Conservation (phyloP, 2,329 filamentous ascomycete genomes). For the Cordyceps cateniannulata region DNA sequence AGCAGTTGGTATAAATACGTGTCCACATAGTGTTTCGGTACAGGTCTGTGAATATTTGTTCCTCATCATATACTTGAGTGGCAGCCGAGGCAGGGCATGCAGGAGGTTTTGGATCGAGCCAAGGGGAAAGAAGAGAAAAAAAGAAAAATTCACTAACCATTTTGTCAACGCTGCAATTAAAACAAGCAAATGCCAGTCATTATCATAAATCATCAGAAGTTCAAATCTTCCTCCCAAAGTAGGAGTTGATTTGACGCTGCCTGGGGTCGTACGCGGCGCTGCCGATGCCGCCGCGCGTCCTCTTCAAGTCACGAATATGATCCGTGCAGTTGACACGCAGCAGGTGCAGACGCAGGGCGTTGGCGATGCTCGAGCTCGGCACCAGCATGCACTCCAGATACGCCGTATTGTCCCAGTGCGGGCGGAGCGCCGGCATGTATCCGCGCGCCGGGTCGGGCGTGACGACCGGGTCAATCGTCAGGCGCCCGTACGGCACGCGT, state of each 20-base stretch:
- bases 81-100: background rate
- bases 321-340: constrained; percentile 59
- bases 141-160: constrained; percentile 32
- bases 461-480: background rate
- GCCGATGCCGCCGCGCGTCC: constrained; percentile 76
- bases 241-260: constrained; percentile 70
- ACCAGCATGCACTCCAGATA: constrained; percentile 32
- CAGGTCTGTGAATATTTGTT: constrained; percentile 73
- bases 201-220: constrained; percentile 10
- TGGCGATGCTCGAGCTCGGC: background rate
- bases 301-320: constrained; percentile 68
- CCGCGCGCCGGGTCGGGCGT: background rate
- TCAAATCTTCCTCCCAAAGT: constrained; percentile 46
- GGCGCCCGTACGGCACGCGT: constrained; percentile 35
- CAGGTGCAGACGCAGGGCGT: constrained; percentile 33
- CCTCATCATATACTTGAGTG: constrained; percentile 55
- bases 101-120: background rate
- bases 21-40: constrained; percentile 69
- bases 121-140: background rate
- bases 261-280: constrained; percentile 67
- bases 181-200: background rate
- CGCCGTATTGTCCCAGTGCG: constrained; percentile 48
- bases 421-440: constrained; percentile 18
- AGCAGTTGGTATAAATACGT: constrained; percentile 71
- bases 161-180: constrained; percentile 3